A percentile compares a stretch with the other conserved stretches of the same genome.
These are phyloP conservation scores for Besnoitia besnoiti DNA, from an alignment of 169 alveolate species.

Conservation along the genomic window DNA sequence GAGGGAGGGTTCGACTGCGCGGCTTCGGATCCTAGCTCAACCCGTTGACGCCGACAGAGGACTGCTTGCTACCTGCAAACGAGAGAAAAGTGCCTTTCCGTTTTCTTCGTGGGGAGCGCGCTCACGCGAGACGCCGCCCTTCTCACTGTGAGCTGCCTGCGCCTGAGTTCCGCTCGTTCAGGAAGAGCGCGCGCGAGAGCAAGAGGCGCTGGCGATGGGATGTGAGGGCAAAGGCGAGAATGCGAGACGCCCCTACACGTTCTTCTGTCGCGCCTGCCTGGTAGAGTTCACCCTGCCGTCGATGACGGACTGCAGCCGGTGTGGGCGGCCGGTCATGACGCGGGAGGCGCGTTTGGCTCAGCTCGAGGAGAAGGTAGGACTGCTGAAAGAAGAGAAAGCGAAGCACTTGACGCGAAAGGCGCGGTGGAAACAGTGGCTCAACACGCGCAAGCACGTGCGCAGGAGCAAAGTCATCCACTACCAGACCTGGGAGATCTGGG, in stretches of 20 bases:
- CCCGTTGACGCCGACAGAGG: no score
- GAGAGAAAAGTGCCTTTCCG: no score
- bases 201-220: constrained; percentile 13
- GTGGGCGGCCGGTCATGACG: constrained; percentile 10
- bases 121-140: no score
- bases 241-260: constrained; percentile 11
- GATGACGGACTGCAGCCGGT: background rate
- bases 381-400: constrained; percentile 75
- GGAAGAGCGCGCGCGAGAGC: background rate
- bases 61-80: no score
- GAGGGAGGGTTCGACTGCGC: no score
- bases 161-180: no score
- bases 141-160: no score
- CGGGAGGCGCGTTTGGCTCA: constrained; percentile 1
- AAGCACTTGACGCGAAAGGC: constrained; percentile 80
- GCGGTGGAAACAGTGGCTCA: constrained; percentile 87
- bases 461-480: constrained; percentile 82
- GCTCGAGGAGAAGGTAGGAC: constrained; percentile 76
- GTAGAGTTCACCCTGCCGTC: background rate
- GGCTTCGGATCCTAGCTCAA: no score
- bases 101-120: background rate
- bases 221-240: constrained; percentile 16
- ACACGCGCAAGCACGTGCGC: constrained; percentile 84
- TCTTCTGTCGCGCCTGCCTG: constrained; percentile 26
- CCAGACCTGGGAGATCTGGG: constrained; percentile 86